phyloP scores from a whole-genome alignment of 306 rosid species.

The Betula pendula region DNA sequence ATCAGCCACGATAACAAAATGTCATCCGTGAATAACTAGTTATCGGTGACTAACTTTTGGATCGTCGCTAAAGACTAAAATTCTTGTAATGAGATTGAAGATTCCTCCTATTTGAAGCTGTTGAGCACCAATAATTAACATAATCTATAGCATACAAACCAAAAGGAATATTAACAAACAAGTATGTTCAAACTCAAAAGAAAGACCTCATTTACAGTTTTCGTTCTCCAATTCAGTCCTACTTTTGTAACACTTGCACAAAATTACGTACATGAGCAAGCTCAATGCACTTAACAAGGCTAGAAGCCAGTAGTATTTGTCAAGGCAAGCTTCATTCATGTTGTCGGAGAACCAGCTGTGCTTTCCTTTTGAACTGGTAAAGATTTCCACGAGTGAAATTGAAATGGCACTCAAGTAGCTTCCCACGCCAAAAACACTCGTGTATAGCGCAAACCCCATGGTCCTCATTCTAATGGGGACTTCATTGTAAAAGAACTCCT shows the following conservation, averaged over 20 bases:
- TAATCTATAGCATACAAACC: neutral
- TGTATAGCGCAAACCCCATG: conserved; percentile 74
- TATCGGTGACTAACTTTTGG: too few relatives aligned
- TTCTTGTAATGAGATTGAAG: neutral
- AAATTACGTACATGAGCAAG: conserved; percentile 51
- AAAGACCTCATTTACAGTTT: conserved; percentile 34
- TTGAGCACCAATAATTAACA: neutral
- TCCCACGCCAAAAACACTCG: conserved; percentile 93
- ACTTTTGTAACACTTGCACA: conserved; percentile 53
- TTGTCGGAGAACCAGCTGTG: conserved; percentile 85
- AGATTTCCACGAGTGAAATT: conserved; percentile 60
- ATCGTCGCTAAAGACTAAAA: too few relatives aligned
- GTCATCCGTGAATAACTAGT: too few relatives aligned
- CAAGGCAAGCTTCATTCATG: conserved; percentile 75
- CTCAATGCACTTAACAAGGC: conserved; percentile 54
- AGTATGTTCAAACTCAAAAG: neutral
- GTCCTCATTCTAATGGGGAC: conserved; percentile 82
- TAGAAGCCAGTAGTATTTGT: conserved; percentile 78
- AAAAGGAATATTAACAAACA: neutral
- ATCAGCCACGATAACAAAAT: too few relatives aligned
- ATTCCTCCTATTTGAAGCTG: neutral
- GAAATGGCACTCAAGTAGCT: conserved; percentile 82
- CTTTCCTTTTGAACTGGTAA: conserved; percentile 47
- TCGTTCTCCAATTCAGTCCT: conserved; percentile 45
- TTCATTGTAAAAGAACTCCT: conserved; percentile 89